Conservation (phyloP, 1,139 yeast genomes). For the Groenewaldozyma auringiensis region DNA sequence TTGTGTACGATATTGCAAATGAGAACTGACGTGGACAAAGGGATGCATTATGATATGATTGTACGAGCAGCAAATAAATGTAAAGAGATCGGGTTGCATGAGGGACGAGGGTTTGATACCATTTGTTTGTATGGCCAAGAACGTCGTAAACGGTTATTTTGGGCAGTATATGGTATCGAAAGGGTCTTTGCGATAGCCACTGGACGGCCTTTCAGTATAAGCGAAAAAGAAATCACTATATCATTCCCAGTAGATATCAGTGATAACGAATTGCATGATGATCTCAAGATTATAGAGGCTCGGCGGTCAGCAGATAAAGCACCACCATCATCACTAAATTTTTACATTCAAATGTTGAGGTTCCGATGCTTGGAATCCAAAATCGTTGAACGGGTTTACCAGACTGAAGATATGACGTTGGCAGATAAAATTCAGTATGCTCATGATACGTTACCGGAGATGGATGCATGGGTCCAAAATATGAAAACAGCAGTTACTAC, state of each 20-base stretch:
- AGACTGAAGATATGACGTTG: slow-evolving; percentile 28
- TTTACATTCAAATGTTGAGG: slow-evolving; percentile 46
- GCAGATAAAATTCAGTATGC: slow-evolving; percentile 22
- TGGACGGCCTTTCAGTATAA: slow-evolving; percentile 44
- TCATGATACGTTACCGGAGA: slow-evolving; percentile 19
- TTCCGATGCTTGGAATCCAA: slow-evolving; percentile 49
- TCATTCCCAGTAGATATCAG: slow-evolving; percentile 38
- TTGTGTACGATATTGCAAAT: slow-evolving; percentile 45
- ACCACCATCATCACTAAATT: slow-evolving; percentile 28
- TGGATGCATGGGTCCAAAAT: slow-evolving; percentile 19
- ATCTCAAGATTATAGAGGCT: slow-evolving; percentile 12
- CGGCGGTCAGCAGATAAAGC: slow-evolving; percentile 5
- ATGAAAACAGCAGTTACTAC: slow-evolving; percentile 7
- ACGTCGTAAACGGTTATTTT: slow-evolving; percentile 44
- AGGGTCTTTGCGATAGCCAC: slow-evolving; percentile 50
- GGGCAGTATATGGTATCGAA: slow-evolving; percentile 52
- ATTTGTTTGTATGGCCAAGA: slow-evolving; percentile 29
- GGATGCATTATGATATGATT: slow-evolving; percentile 43
- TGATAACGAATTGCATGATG: slow-evolving; percentile 19
- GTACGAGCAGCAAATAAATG: slow-evolving; percentile 41
- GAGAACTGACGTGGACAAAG: slow-evolving; percentile 50
- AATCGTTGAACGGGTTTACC: slow-evolving; percentile 44
- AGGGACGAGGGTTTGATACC: slow-evolving; percentile 15
- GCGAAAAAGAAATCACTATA: slow-evolving; percentile 39
- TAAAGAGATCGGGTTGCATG: slow-evolving; percentile 19